Percentiles rank a stretch among this genome's conserved stretches.
These are phyloP conservation scores for Globisporangium irregulare DNA, from an alignment of 352 stramenopile genomes.

Conservation along the genomic window DNA sequence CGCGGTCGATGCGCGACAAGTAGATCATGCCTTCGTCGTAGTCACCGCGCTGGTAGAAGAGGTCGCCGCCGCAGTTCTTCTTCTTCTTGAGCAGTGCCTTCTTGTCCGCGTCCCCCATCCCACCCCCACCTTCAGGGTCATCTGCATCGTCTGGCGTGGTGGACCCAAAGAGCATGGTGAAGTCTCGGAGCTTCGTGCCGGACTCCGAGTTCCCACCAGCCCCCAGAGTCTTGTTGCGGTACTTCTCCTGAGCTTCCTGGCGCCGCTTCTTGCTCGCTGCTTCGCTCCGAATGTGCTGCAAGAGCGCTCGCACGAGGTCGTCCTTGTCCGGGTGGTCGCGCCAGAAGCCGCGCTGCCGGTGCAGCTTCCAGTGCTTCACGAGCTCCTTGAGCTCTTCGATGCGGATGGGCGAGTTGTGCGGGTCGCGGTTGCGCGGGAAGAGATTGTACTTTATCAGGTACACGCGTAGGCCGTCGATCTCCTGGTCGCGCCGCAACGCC, in stretches of 20 bases:
- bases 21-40: conserved; percentile 88
- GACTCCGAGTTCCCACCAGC: conserved; percentile 18
- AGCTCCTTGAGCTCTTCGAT: conserved; percentile 91
- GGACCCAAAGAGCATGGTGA: conserved; percentile 53
- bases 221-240: conserved; percentile 37
- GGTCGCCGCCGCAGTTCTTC: conserved; percentile 59
- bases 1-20: conserved; percentile 75
- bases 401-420: conserved; percentile 82
- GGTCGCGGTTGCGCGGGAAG: conserved; percentile 79
- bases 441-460: conserved; percentile 89
- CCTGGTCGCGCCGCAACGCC: conserved; percentile 74
- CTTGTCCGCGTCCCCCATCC: conserved; percentile 13
- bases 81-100: conserved; percentile 23
- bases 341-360: conserved; percentile 88
- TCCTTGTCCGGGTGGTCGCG: conserved; percentile 89
- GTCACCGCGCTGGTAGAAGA: conserved; percentile 84
- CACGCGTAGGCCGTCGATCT: conserved; percentile 78
- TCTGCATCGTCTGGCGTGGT: neutral
- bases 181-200: conserved; percentile 45
- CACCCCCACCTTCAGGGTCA: neutral
- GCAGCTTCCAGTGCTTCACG: conserved; percentile 90
- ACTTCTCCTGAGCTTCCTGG: conserved; percentile 81
- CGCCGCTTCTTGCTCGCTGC: conserved; percentile 75
- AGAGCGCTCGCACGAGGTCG: conserved; percentile 80
- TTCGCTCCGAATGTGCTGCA: conserved; percentile 85